Evolutionary conservation across 179 eudicot species (phyloP).

Genomic region (Camellia oleifera): DNA sequence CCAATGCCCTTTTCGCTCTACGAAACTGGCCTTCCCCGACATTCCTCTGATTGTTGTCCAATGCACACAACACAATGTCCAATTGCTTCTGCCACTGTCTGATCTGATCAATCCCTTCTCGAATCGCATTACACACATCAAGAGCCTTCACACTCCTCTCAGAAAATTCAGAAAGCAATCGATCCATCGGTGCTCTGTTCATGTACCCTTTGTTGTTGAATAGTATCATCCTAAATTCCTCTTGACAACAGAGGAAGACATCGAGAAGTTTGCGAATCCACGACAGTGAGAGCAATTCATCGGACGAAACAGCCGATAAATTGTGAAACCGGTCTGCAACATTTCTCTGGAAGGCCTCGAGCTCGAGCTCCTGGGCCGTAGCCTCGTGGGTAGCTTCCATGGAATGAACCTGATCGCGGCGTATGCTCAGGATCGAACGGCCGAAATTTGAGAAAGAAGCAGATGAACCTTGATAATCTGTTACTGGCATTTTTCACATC

Average conservation of each 20-base stretch:
- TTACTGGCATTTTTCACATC: conserved; percentile 48
- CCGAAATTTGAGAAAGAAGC: conserved; percentile 41
- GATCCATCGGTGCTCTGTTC: conserved; percentile 51
- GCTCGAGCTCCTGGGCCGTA: conserved; percentile 35
- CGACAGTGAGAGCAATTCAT: conserved; percentile 50
- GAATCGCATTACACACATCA: conserved; percentile 75
- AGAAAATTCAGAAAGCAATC: conserved; percentile 48
- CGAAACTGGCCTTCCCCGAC: conserved; percentile 72
- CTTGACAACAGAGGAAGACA: conserved; percentile 61
- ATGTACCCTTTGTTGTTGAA: conserved; percentile 37
- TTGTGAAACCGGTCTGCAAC: conserved; percentile 49
- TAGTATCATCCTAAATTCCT: conserved; percentile 52
- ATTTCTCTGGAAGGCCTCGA: conserved; percentile 55
- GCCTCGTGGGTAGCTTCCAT: conserved; percentile 52
- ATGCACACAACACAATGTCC: conserved; percentile 60
- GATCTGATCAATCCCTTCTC: conserved; percentile 79
- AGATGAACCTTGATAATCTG: conserved; percentile 51
- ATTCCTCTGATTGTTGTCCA: conserved; percentile 37
- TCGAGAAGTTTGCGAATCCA: conserved; percentile 68
- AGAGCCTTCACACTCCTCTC: conserved; percentile 74
- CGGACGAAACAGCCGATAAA: conserved; percentile 27
- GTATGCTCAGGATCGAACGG: conserved; percentile 48
- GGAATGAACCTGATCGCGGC: conserved; percentile 48
- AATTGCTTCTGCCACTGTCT: conserved; percentile 64
- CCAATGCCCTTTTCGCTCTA: conserved; percentile 69